These are phyloP conservation scores for Lentinus tigrinus DNA, from an alignment of 768 basidiomycete genomes.

Conservation along the genomic window DNA sequence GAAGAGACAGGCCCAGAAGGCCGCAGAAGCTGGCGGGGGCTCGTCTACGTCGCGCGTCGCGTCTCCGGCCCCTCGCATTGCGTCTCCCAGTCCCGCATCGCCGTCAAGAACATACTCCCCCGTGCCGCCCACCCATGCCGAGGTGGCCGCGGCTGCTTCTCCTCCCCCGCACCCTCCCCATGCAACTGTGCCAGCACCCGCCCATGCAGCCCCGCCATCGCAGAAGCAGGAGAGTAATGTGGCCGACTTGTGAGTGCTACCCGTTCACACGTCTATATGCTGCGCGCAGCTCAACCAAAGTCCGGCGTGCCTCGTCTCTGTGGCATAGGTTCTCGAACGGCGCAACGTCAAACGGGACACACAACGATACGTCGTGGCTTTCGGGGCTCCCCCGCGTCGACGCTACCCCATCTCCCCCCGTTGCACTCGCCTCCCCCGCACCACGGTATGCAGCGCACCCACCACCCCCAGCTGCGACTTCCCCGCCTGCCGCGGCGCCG, in stretches of 20 bases:
- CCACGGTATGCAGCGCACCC: slow-evolving; percentile 22
- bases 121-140: slow-evolving; percentile 19
- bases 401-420: slow-evolving; percentile 18
- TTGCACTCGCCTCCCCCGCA: slow-evolving; percentile 34
- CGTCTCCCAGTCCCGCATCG: slow-evolving; percentile 44
- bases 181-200: slow-evolving; percentile 5
- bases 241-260: slow-evolving; percentile 61
- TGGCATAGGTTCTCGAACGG: slow-evolving; percentile 41
- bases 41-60: slow-evolving; percentile 23
- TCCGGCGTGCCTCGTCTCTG: neutral
- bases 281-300: neutral
- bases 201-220: slow-evolving; percentile 13
- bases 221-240: slow-evolving; percentile 42
- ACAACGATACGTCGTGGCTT: slow-evolving; percentile 52
- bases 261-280: slow-evolving; percentile 11
- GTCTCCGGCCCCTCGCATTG: slow-evolving; percentile 28
- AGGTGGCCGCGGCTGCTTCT: neutral
- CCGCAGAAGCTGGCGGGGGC: slow-evolving; percentile 30
- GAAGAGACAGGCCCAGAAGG: slow-evolving; percentile 77
- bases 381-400: slow-evolving; percentile 52
- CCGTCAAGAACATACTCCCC: slow-evolving; percentile 38
- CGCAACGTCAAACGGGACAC: slow-evolving; percentile 30
- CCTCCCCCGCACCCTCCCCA: slow-evolving; percentile 13
- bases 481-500: slow-evolving; percentile 13
- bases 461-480: slow-evolving; percentile 8